Evolutionary conservation across 306 rosid genomes (phyloP).

Genomic region (Argentina anserina): DNA sequence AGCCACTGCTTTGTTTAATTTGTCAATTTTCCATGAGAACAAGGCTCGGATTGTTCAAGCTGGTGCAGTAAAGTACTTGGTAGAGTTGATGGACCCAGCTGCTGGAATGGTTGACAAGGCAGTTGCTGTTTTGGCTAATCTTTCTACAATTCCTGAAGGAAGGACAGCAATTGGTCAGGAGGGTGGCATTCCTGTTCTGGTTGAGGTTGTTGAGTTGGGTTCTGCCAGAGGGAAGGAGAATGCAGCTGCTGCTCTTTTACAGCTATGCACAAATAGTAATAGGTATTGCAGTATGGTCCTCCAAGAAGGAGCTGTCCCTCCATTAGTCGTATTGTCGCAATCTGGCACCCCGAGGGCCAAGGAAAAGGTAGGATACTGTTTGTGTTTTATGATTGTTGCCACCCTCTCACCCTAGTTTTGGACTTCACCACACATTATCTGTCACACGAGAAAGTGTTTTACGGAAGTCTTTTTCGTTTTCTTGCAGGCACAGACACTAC

Average conservation of each 20-base stretch:
- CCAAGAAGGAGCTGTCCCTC: constrained; percentile 96
- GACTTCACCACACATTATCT: constrained; percentile 3
- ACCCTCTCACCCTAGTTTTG: constrained; percentile 1
- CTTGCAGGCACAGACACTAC: constrained; percentile 89
- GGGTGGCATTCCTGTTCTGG: constrained; percentile 86
- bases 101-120: constrained; percentile 98
- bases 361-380: constrained; percentile 61
- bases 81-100: constrained; percentile 97
- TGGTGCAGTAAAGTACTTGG: constrained; percentile 90
- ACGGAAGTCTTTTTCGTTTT: constrained; percentile 22
- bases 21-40: constrained; percentile 85
- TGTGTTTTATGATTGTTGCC: constrained; percentile 8
- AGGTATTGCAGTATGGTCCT: constrained; percentile 64
- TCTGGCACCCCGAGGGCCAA: constrained; percentile 96
- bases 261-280: constrained; percentile 58
- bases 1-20: constrained; percentile 90
- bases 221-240: constrained; percentile 95
- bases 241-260: constrained; percentile 92
- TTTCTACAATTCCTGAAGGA: constrained; percentile 87
- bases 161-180: constrained; percentile 68
- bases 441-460: background rate
- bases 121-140: constrained; percentile 92
- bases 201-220: constrained; percentile 96
- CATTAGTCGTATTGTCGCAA: constrained; percentile 80
- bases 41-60: constrained; percentile 84